Evolutionary conservation across 164 flowering plant species (phyloP).

Genomic region (Umbellularia californica): DNA sequence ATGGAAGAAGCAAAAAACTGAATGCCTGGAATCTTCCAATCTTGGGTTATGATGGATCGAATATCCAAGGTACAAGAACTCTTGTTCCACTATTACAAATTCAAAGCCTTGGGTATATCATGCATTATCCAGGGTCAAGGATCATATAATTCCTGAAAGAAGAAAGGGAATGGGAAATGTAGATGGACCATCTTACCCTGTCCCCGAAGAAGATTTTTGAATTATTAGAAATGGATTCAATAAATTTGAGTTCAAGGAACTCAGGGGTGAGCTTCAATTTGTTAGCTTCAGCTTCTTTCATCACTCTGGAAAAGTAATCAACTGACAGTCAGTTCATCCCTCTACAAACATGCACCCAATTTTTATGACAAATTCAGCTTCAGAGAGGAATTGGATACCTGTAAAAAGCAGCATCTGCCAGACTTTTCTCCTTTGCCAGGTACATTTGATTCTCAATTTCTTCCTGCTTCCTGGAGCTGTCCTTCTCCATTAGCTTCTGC

Average conservation of each 20-base stretch:
- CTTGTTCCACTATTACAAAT: not conserved
- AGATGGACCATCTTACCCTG: slow-evolving; percentile 41
- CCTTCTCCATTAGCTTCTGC: slow-evolving; percentile 87
- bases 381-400: slow-evolving; percentile 24
- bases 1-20: not conserved
- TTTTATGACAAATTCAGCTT: no score
- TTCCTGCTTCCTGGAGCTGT: slow-evolving; percentile 60
- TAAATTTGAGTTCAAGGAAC: slow-evolving; percentile 79
- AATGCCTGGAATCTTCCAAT: not conserved
- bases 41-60: not conserved
- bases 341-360: not conserved
- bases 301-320: slow-evolving; percentile 34
- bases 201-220: slow-evolving; percentile 90
- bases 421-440: slow-evolving; percentile 75
- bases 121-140: not conserved
- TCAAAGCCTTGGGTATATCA: not conserved
- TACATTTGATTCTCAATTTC: slow-evolving; percentile 87
- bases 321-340: not conserved
- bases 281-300: slow-evolving; percentile 91
- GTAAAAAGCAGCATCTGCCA: slow-evolving; percentile 81
- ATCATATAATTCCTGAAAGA: not conserved
- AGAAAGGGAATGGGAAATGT: not conserved
- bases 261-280: slow-evolving; percentile 80
- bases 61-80: not conserved
- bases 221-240: slow-evolving; percentile 78